Evolutionary conservation across 495 filamentous ascomycete genomes (phyloP), one percentile per base, ranked within the genome.

Genomic region (Lineolata rhizophorae): DNA sequence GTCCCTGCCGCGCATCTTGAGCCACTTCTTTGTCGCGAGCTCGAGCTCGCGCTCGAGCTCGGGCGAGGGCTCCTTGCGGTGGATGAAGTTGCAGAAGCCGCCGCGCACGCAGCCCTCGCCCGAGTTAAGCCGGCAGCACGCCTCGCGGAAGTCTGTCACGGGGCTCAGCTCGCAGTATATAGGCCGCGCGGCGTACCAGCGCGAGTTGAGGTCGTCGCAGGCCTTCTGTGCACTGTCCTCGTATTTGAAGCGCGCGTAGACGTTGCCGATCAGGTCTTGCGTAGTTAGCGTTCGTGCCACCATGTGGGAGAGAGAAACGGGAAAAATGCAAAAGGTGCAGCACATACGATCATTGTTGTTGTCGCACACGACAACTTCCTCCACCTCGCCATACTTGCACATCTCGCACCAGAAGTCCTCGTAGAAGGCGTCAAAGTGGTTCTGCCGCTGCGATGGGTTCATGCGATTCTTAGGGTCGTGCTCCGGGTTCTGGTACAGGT

Each of bases 371-470:
- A 60, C 56, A 3, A 60, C 38, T 35, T 60, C 56, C 42, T 60
- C 56, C 2, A 60, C 34, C 29, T 57, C 46, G 19, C 56, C 56
- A 36, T 56, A 60, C 38, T 56, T 54, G 46, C 52, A 55, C 75
- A 97, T 79, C 65, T 97, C 87, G 62, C 85, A 93, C 81, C 87
- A 97, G 42, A 97, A 74, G 53, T 97, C 87, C 60, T 97, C 87
- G 62, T 97, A 97, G 61, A 97, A 97, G 43, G 87, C 85, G 57
- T 97, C 90, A 50, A 95, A 97, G 62, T 97, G 87, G 58, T 85
- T 90, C 59, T 94, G 85, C 50, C 93, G 72, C 62, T 97, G 87
- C 39, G 62, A 70, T 8, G 82, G 52, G 57, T 87, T 92, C 77
- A 94, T 90, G 56, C 84, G 84, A 62, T 72, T 87, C 58, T 92